Base-by-base conservation (phyloP, 371 early-diverging fungal genomes). In the Furculomyces boomerangus region DNA sequence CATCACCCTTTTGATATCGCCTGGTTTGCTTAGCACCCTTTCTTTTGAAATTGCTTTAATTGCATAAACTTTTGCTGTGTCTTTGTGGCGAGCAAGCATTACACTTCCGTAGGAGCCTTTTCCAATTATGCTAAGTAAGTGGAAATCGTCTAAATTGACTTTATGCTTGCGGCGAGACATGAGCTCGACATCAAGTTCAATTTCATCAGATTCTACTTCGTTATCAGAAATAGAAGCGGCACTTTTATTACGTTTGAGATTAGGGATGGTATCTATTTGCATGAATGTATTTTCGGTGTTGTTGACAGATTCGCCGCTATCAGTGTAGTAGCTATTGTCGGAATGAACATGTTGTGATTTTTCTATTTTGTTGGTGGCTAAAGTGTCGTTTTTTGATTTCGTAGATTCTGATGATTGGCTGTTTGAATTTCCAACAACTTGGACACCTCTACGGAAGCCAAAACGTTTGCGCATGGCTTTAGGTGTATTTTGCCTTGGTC, bases 41-140 rank as follows among this genome's bases (percentile, higher is more conserved):
- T 70, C 95, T 92, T 72, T 94, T 86, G 57, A 98, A 57, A 43
- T 71, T 32, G 94, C 90, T 71, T 99, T 99, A 63, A 99, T 88
- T 3, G 98, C 99, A 66, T 88, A 91, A 28, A 87, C 68, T 18
- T 80, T 72, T 45, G 81, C 80, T 24, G 79, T 82, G 41, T 72
- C 63, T 66, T 88, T 88, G 60, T 94, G 85, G 58, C 88, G 84
- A 1, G 95, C 90, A 44, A 98, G 76, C 87, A 97, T 87, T 27
- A 95, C 69, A 30, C 97, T 94, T 54, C 97, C 98, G 75, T 95
- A 98, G 62, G 87, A 88, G 41, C 98, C 99, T 61, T 86, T 88
- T 27, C 99, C 98, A 29, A 99, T 71, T 3, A 96, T 92, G 22
- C 65, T 72, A 28, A 76, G 58, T 28, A 78, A 59, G 51, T 69